Conservation (phyloP, 768 basidiomycete genomes). For the Lactarius psammicola region DNA sequence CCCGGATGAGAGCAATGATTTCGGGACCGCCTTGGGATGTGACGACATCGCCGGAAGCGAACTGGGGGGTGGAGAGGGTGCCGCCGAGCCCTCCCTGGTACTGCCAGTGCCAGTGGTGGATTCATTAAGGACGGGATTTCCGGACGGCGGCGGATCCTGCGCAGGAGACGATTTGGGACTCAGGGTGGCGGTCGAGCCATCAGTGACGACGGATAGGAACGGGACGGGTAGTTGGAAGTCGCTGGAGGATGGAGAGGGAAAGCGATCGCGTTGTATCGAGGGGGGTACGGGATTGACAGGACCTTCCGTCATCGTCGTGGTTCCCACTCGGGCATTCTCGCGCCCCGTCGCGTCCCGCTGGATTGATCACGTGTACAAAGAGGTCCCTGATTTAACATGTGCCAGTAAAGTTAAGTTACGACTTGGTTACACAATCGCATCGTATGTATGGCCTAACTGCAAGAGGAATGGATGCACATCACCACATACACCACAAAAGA, state of each 20-base stretch:
- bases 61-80: slow-evolving; percentile 4
- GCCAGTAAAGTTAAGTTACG: too few species aligned
- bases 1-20: neutral
- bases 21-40: neutral
- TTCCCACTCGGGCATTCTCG: neutral
- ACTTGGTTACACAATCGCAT: too few species aligned
- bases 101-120: neutral
- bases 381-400: neutral
- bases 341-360: neutral
- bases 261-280: too few species aligned
- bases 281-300: neutral
- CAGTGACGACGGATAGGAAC: neutral
- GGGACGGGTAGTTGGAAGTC: neutral
- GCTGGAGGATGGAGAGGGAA: neutral
- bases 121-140: neutral
- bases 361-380: neutral
- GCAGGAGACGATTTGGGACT: slow-evolving; percentile 5
- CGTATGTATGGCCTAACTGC: neutral
- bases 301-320: neutral
- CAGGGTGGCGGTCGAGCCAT: neutral
- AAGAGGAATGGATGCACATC: neutral
- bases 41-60: neutral
- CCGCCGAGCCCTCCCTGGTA: neutral
- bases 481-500: neutral
- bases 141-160: neutral